These are phyloP conservation scores for Emergomyces pasteurianus DNA, from an alignment of 2,329 filamentous ascomycete genomes.

Conservation along the genomic window DNA sequence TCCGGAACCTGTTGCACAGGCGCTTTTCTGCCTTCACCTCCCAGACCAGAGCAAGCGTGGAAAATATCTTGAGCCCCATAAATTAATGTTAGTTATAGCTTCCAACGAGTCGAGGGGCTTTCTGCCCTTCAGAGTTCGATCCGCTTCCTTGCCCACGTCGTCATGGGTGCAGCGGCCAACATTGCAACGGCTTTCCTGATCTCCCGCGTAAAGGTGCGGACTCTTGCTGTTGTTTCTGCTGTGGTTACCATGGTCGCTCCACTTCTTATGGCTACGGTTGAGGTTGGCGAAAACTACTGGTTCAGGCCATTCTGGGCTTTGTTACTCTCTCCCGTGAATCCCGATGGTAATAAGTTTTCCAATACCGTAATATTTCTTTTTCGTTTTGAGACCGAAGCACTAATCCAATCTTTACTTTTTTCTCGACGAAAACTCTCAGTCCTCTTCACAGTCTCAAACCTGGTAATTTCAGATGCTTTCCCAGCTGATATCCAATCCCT, in stretches of 20 bases:
- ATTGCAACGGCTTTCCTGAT: background rate
- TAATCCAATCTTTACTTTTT: background rate
- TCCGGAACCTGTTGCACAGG: background rate
- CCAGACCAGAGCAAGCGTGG: background rate
- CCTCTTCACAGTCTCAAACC: background rate
- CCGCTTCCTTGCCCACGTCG: background rate
- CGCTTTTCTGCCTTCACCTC: background rate
- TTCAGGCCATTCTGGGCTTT: constrained; percentile 6
- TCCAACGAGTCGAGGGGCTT: background rate
- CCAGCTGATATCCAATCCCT: background rate
- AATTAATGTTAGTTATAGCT: background rate
- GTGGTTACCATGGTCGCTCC: constrained; percentile 8
- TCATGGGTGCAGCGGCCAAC: background rate
- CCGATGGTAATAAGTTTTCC: constrained; percentile 7
- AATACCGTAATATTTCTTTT: background rate
- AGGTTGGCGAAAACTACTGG: constrained; percentile 8
- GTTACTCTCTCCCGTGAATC: constrained; percentile 9
- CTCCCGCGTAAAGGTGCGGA: constrained; percentile 8
- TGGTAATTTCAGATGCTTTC: background rate
- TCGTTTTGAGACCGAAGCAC: background rate
- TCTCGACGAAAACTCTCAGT: background rate
- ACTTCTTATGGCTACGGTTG: constrained; percentile 8
- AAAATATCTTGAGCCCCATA: background rate
- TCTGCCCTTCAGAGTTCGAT: background rate
- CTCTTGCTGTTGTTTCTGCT: constrained; percentile 8